Evolutionary conservation across 257 asterid species (phyloP), one percentile per base, ranked within the genome.

Genomic region (Cinchona pubescens): DNA sequence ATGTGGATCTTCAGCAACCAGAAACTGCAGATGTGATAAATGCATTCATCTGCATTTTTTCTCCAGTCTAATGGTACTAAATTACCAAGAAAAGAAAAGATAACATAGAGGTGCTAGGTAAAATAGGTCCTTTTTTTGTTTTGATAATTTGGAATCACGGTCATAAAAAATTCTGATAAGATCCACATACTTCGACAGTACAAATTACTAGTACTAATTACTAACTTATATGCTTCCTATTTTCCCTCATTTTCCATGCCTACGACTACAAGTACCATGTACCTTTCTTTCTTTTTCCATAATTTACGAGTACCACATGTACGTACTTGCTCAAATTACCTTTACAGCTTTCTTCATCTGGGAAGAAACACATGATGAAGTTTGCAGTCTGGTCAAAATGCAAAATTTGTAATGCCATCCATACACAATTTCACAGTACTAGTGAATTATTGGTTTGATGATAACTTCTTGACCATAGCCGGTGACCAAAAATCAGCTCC

Each of bases 401-500:
- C 77, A 74, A 74, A 73, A 73, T 16, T 58, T 60, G 35, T 3
- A 37, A 23, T 42, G 37, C 37, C 75, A 72, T 56, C 55, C 76
- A 56, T 40, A 7, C 67, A 46, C 67, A 56, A 30, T 27, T 23
- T 0, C 38, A 27, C n/a, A n/a, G n/a, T n/a, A n/a, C n/a, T 46
- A 7, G 53, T 12, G 21, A 63, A 23, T 67, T 71, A 84, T 73
- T 72, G 83, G 82, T 71, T 71, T 34, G 83, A 78, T 8, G 87
- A 74, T 51, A 78, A 75, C 27, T 76, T 78, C 82, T 79, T 81
- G 75, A 78, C 79, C 86, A 76, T 80, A 51, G 88, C 83, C 21
- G 96, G 89, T 18, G 97, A 88, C 97, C 97, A 94, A 49, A 92
- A 72, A 83, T 90, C 97, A 30, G 97, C 98, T 12, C 98, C 98